Evolutionary conservation across 306 rosid genomes (phyloP).

Genomic region (Sechiopsis laciniata): DNA sequence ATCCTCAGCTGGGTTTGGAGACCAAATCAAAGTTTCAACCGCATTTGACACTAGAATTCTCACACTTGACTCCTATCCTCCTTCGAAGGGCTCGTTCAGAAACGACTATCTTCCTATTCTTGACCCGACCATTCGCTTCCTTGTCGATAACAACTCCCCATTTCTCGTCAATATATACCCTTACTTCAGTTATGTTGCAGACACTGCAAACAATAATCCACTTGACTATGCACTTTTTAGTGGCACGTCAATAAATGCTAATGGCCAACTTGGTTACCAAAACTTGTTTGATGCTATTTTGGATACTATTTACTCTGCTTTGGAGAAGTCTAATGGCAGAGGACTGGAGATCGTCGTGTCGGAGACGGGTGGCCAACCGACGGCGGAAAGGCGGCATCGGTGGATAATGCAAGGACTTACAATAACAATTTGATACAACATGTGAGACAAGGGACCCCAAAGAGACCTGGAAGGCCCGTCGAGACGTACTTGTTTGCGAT

Average conservation of each 20-base stretch:
- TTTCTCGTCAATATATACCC: not conserved
- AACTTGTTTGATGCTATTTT: conserved; percentile 32
- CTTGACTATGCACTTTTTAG: conserved; percentile 20
- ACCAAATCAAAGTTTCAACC: conserved; percentile 31
- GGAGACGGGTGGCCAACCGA: conserved; percentile 42
- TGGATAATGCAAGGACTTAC: not conserved
- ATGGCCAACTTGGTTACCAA: not conserved
- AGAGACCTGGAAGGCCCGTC: not conserved
- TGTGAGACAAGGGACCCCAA: not conserved
- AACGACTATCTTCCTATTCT: conserved; percentile 12
- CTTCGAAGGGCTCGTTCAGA: conserved; percentile 26
- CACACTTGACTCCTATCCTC: conserved; percentile 24
- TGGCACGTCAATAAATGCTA: not conserved
- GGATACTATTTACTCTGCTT: conserved; percentile 31
- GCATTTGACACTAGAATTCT: conserved; percentile 23
- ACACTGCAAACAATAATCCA: not conserved
- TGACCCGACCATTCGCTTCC: conserved; percentile 13
- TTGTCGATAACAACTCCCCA: not conserved
- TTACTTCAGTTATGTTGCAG: not conserved
- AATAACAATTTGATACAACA: not conserved
- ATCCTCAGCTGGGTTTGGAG: conserved; percentile 12
- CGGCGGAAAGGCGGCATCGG: not conserved
- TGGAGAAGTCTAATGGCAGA: conserved; percentile 29
- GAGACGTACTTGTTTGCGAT: conserved; percentile 10
- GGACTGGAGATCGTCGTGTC: conserved; percentile 35